These are phyloP conservation scores for Candida koratica DNA, from an alignment of 805 yeast genomes.

Conservation along the genomic window DNA sequence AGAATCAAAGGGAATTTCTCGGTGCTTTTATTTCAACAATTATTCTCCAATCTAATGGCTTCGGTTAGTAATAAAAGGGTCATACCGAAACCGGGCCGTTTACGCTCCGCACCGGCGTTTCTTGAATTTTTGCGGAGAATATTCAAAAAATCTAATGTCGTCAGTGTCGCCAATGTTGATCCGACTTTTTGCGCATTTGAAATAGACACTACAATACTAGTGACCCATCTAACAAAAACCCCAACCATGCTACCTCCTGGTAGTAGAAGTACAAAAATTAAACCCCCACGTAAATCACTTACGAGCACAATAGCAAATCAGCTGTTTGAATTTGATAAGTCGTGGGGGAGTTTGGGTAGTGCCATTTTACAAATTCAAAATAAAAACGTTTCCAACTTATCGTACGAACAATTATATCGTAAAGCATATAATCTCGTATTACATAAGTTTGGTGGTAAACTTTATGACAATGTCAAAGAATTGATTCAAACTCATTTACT, in stretches of 20 bases:
- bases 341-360: conserved; percentile 61
- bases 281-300: conserved; percentile 55
- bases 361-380: conserved; percentile 72
- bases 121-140: too few species aligned
- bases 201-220: not conserved
- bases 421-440: conserved; percentile 74
- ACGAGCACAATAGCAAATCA: conserved; percentile 20
- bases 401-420: conserved; percentile 80
- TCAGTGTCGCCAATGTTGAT: not conserved
- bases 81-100: conserved; percentile 4
- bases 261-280: conserved; percentile 52
- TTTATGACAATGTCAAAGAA: conserved; percentile 57
- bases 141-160: too few species aligned
- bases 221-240: not conserved
- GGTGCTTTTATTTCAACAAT: conserved; percentile 1
- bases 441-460: conserved; percentile 58
- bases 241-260: conserved; percentile 30
- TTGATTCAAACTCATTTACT: conserved; percentile 48
- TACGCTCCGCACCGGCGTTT: conserved; percentile 3
- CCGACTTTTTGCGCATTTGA: not conserved
- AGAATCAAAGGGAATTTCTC: conserved; percentile 9
- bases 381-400: conserved; percentile 66
- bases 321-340: conserved; percentile 54
- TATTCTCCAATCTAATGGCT: conserved; percentile 3
- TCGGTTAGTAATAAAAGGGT: conserved; percentile 2